Base-by-base conservation (phyloP, 2,329 filamentous ascomycete species). In the Lizonia empirigonia region DNA sequence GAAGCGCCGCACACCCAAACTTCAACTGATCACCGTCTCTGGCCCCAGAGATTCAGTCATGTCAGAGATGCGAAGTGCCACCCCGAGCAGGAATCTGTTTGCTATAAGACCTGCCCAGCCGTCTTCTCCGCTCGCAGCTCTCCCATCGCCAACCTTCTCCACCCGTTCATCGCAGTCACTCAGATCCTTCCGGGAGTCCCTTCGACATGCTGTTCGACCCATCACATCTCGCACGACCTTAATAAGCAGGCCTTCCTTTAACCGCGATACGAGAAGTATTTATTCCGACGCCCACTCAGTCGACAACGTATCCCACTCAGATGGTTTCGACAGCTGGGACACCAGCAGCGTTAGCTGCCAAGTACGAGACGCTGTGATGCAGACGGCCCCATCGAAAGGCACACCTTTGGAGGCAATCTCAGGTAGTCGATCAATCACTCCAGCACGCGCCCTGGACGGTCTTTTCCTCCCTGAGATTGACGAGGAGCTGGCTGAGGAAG, bases 271-370 rank as follows among this genome's bases (percentile, higher is more conserved):
- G 13, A 59, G 59, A 22, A 73, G 71, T 50, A 51, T 72, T 23
- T 65, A 74, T 24, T 72, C 72, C 6, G 67, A 72, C 48, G 56
- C 55, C 32, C 59, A 64, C 34, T 68, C 73, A 5, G 46, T 73
- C 18, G 70, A 74, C 33, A 70, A 65, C n/a, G 53, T 67, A 15
- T 69, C 74, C 20, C 74, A 74, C 24, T 68, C 72, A 2, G 85
- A 88, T 54, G 82, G 83, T 1, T 90, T 91, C 62, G 88, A 90
- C 62, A 85, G 82, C 2, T 91, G 88, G 88, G 87, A 91, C 63
- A 89, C 86, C 0, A 88, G 86, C 0, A 78, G 79, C 0, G 85
- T 90, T 2, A 86, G 87, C 59, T 74, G 82, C 2, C 82, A 86
- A 57, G 82, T 80, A 59, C 80, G 84, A 22, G 82, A 86, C 60